Evolutionary conservation across 805 yeast genomes (phyloP).

Genomic region (Starmerella apicola): DNA sequence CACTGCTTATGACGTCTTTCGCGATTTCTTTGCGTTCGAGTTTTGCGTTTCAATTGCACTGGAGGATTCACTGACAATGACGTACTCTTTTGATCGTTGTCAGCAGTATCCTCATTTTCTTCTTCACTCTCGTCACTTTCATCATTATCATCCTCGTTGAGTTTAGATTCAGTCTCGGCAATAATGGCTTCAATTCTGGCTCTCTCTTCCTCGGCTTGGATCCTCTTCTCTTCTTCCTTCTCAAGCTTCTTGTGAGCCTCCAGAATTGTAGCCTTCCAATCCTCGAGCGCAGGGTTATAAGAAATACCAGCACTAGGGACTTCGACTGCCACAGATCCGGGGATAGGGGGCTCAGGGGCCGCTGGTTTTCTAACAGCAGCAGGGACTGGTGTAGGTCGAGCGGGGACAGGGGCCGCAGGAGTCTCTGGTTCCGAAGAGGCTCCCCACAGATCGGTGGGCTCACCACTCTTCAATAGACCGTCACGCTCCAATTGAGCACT

Average conservation of each 20-base stretch:
- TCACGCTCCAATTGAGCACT: slow-evolving; percentile 42
- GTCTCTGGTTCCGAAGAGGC: background rate
- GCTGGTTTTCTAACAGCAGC: slow-evolving; percentile 14
- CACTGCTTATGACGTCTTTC: slow-evolving; percentile 51
- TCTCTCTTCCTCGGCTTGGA: slow-evolving; percentile 49
- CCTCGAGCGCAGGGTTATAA: slow-evolving; percentile 74
- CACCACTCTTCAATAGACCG: slow-evolving; percentile 43
- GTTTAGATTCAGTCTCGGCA: slow-evolving; percentile 22
- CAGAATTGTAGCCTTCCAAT: slow-evolving; percentile 65
- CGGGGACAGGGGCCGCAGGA: background rate
- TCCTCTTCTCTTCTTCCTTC: slow-evolving; percentile 51
- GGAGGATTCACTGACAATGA: slow-evolving; percentile 60
- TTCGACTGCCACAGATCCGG: slow-evolving; percentile 24
- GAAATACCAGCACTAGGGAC: slow-evolving; percentile 81
- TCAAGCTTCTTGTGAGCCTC: slow-evolving; percentile 56
- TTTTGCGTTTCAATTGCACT: slow-evolving; percentile 56
- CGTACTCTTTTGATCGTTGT: slow-evolving; percentile 22
- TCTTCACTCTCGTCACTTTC: slow-evolving; percentile 21
- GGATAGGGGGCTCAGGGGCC: slow-evolving; percentile 20
- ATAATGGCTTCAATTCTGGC: slow-evolving; percentile 47
- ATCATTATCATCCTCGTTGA: slow-evolving; percentile 35
- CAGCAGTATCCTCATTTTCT: slow-evolving; percentile 25
- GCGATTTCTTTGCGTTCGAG: slow-evolving; percentile 62
- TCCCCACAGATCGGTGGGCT: slow-evolving; percentile 56
- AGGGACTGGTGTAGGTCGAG: slow-evolving; percentile 7